phyloP scores from a whole-genome alignment of 345 rosid species.

The Euphorbia lathyris region DNA sequence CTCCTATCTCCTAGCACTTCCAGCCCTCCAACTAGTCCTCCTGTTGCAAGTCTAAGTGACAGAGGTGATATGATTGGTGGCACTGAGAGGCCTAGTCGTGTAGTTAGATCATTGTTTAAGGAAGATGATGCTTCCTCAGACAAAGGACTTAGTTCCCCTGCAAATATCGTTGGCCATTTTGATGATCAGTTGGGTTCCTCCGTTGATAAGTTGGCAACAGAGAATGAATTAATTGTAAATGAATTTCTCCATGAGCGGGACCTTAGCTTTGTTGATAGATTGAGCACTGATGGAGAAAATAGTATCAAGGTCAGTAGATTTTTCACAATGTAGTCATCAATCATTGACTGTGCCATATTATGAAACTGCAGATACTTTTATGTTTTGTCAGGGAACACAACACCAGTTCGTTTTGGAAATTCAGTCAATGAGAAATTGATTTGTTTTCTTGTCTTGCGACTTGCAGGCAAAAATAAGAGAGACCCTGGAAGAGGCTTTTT shows the following conservation, averaged over 20 bases:
- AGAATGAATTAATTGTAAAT: constrained; percentile 84
- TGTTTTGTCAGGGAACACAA: neutral
- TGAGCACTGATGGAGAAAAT: constrained; percentile 36
- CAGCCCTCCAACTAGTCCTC: constrained; percentile 34
- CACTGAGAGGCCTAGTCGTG: constrained; percentile 48
- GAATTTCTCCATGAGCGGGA: constrained; percentile 59
- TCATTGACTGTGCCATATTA: neutral
- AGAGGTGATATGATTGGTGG: constrained; percentile 22
- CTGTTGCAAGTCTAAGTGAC: constrained; percentile 30
- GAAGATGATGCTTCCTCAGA: constrained; percentile 41
- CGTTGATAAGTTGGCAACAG: constrained; percentile 29
- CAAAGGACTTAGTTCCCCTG: constrained; percentile 35
- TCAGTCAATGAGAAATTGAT: neutral
- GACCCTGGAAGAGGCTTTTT: constrained; percentile 85
- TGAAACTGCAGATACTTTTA: neutral
- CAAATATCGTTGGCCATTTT: constrained; percentile 20
- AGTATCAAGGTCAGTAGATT: constrained; percentile 55
- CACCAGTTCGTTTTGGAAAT: neutral
- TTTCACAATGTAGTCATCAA: neutral
- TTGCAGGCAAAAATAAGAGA: constrained; percentile 64
- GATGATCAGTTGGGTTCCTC: constrained; percentile 31
- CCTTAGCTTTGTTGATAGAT: constrained; percentile 40
- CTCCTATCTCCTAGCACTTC: constrained; percentile 37
- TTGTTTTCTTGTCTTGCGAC: constrained; percentile 3
- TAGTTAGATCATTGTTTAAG: constrained; percentile 66